These are phyloP conservation scores for Carex sylvatica DNA, from an alignment of 202 grass and related monocot genomes.

Conservation along the genomic window DNA sequence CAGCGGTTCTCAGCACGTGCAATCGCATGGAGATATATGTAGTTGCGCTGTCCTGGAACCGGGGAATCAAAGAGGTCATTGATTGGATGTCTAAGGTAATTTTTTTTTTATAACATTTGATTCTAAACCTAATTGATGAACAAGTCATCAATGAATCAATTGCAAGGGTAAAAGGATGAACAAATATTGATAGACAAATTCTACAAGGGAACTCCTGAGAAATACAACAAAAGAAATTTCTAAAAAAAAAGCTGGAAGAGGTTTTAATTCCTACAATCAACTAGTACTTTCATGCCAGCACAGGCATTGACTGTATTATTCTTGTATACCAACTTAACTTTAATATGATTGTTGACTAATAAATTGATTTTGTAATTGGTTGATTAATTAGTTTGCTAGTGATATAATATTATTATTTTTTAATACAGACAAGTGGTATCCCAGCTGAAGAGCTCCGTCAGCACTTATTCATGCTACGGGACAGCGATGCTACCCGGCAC, in stretches of 20 bases:
- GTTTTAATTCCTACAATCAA: neutral
- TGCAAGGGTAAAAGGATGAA: too few species aligned
- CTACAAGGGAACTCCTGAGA: neutral
- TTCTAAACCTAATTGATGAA: neutral
- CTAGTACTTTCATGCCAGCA: neutral
- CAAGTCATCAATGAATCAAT: neutral
- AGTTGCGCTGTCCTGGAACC: conserved; percentile 80
- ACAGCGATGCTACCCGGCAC: conserved; percentile 70
- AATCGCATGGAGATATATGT: conserved; percentile 95
- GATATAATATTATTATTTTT: neutral
- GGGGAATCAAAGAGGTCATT: conserved; percentile 78
- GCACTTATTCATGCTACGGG: conserved; percentile 77
- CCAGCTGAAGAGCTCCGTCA: conserved; percentile 65
- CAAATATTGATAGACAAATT: too few species aligned
- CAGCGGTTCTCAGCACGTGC: conserved; percentile 83
- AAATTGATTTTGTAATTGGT: conserved; percentile 5
- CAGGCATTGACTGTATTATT: neutral
- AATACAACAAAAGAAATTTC: neutral
- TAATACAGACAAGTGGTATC: conserved; percentile 71
- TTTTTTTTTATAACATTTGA: neutral
- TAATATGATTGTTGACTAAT: neutral
- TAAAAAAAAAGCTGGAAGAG: neutral
- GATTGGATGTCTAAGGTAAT: conserved; percentile 90
- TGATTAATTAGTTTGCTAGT: neutral
- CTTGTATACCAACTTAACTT: conserved; percentile 1